Evolutionary conservation across 2,329 filamentous ascomycete genomes (phyloP), one percentile per base, ranked within the genome.

Genomic region (Aspergillus neoniger): DNA sequence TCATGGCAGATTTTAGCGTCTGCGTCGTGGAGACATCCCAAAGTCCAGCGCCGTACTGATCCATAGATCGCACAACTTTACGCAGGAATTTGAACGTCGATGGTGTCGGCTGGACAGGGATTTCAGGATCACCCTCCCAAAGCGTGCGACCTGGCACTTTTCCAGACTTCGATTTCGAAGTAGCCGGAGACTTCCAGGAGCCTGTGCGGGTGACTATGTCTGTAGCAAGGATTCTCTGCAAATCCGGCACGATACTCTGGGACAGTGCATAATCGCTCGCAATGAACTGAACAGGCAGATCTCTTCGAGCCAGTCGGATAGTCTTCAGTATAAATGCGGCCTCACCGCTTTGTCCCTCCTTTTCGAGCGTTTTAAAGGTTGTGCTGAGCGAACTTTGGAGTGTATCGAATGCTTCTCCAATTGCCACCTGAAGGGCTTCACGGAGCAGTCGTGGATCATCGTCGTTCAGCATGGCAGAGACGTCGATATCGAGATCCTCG

Each of bases 81-180:
- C 86, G 85, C 52, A 97, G 70, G 57, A 96, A 88, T 61, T 83
- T 85, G 71, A 96, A 96, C 0, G 87, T 80, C 19, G 83, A 82
- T 0, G 91, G 88, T 0, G 91, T 94, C 1, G 92, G 92, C 69
- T 95, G 91, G 5, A 87, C 82, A 0, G 94, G 94, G 44, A 96
- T 74, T 25, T 86, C 81, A 0, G 91, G 90, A 39, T 85, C 81
- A 0, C 91, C 91, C 72, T 96, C 92, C 93, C 93, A 97, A 0
- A 97, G 80, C 0, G 85, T 82, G 55, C 87, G 83, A 6, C 88
- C 87, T 2, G 83, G 81, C 0, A 91, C 82, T 28, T 70, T 77
- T 57, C 78, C 83, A 1, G 79, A 74, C 43, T 84, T 73, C 1
- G 74, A 66, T 55, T 88, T 67, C 80, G 55, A 81, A 71, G 55